Evolutionary conservation across 225 moss, liverwort and hornwort genomes (phyloP).

Genomic region (Marchantia paleacea): DNA sequence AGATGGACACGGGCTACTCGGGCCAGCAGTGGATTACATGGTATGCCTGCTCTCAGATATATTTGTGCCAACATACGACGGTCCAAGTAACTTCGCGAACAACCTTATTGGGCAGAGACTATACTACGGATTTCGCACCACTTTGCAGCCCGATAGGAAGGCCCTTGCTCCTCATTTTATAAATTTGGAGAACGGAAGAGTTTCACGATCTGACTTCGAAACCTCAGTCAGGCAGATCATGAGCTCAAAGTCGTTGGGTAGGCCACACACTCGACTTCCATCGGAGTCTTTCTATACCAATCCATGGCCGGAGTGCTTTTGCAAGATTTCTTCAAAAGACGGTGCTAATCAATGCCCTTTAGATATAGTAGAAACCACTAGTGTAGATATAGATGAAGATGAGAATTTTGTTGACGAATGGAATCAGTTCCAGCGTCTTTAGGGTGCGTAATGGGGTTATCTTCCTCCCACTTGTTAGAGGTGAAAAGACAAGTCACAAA

Average conservation of each 20-base stretch:
- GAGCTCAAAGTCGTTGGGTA: conserved; percentile 42
- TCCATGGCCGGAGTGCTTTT: conserved; percentile 96
- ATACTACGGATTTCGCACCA: conserved; percentile 71
- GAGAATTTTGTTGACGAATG: conserved; percentile 22
- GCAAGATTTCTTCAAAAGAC: conserved; percentile 40
- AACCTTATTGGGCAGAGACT: conserved; percentile 87
- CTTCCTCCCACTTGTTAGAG: too few species aligned
- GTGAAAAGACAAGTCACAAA: too few species aligned
- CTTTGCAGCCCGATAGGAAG: conserved; percentile 72
- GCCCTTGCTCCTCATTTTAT: conserved; percentile 71
- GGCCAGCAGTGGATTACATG: conserved; percentile 83
- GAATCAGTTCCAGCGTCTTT: not conserved
- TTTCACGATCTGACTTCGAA: conserved; percentile 49
- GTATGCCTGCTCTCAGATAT: conserved; percentile 77
- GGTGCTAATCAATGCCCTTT: conserved; percentile 48
- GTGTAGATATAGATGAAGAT: conserved; percentile 25
- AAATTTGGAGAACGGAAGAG: conserved; percentile 42
- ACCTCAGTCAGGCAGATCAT: conserved; percentile 45
- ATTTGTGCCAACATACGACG: conserved; percentile 81
- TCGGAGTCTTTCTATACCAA: conserved; percentile 78
- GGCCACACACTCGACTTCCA: conserved; percentile 50
- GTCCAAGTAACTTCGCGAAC: conserved; percentile 87
- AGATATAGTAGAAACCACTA: not conserved
- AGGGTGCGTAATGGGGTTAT: too few species aligned
- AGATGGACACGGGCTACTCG: conserved; percentile 56